These are phyloP conservation scores for Malus fusca DNA, from an alignment of 306 rosid species.

Conservation along the genomic window DNA sequence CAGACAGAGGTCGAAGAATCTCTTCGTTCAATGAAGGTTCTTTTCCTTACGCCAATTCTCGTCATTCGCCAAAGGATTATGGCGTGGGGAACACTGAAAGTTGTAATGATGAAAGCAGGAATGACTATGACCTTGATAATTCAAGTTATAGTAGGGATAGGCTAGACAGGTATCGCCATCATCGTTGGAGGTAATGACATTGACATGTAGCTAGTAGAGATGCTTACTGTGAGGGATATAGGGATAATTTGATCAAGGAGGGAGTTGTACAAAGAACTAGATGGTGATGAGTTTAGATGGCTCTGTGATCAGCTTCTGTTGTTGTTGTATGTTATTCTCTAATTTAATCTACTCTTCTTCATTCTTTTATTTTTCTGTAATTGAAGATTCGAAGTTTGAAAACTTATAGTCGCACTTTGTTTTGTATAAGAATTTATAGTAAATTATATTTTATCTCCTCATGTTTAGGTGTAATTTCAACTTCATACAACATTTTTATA, in stretches of 20 bases:
- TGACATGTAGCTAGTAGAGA: conserved; percentile 5
- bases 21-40: conserved; percentile 40
- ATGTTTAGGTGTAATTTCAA: no score
- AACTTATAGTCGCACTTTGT: not conserved
- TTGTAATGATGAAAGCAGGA: conserved; percentile 21
- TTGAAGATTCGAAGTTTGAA: not conserved
- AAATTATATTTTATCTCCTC: no score
- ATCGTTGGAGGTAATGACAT: conserved; percentile 37
- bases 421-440: not conserved
- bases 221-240: conserved; percentile 6
- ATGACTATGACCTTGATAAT: conserved; percentile 31
- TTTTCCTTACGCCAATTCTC: conserved; percentile 24
- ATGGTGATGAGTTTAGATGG: conserved; percentile 11
- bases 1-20: conserved; percentile 56
- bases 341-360: not conserved
- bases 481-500: no score
- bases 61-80: conserved; percentile 24
- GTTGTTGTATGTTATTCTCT: conserved; percentile 2
- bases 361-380: not conserved
- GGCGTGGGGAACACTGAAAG: conserved; percentile 27
- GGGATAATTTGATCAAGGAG: not conserved
- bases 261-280: conserved; percentile 25
- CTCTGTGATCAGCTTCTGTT: conserved; percentile 2
- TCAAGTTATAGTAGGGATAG: conserved; percentile 29
- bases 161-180: conserved; percentile 36